phyloP scores from a whole-genome alignment of 345 rosid species.

The Hibiscus mutabilis region DNA sequence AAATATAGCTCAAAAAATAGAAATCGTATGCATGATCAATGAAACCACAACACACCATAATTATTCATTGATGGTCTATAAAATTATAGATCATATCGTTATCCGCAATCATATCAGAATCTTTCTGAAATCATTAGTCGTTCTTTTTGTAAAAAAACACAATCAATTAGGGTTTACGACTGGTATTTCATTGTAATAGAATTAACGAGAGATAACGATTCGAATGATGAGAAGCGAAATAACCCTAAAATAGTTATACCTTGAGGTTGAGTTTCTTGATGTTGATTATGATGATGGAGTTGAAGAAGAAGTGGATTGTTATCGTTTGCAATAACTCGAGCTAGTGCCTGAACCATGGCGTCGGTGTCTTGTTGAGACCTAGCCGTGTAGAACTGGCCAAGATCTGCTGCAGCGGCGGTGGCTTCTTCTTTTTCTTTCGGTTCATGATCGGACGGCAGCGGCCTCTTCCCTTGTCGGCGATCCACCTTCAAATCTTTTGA shows the following conservation, averaged over 20 bases:
- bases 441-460: slow-evolving; percentile 34
- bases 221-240: background rate
- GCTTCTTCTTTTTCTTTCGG: slow-evolving; percentile 37
- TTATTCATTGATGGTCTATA: too few species aligned
- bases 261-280: slow-evolving; percentile 25
- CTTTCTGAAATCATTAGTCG: background rate
- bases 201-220: background rate
- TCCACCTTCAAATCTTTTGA: slow-evolving; percentile 27
- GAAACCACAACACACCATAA: too few species aligned
- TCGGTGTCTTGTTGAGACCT: slow-evolving; percentile 64
- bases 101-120: background rate
- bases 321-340: slow-evolving; percentile 53
- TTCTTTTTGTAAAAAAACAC: background rate
- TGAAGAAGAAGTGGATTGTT: slow-evolving; percentile 10
- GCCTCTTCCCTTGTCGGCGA: slow-evolving; percentile 47
- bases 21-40: too few species aligned
- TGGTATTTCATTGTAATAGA: background rate
- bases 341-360: slow-evolving; percentile 58
- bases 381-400: slow-evolving; percentile 36
- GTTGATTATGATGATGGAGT: slow-evolving; percentile 9
- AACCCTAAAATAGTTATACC: slow-evolving; percentile 8
- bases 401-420: slow-evolving; percentile 5
- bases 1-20: too few species aligned
- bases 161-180: background rate
- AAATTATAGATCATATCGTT: too few species aligned